Base-by-base conservation (phyloP, 495 filamentous ascomycete genomes). In the Parmelia sp. region DNA sequence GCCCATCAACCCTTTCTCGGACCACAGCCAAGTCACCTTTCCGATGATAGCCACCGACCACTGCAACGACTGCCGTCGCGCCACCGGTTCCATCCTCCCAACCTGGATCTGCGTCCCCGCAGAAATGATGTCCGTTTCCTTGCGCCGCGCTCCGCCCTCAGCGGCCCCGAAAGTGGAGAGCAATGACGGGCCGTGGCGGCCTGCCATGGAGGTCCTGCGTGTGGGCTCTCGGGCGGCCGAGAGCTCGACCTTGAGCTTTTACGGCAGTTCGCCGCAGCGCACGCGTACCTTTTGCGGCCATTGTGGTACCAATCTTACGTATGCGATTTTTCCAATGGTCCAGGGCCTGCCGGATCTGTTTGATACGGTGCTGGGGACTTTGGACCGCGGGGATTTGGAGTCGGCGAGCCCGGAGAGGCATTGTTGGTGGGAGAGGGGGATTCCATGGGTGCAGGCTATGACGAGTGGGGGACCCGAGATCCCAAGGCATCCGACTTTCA, bases 51-150 rank as follows among this genome's bases (percentile, higher is more conserved):
- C 45, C 12, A 60, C 68, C 9, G 69, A 72, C 57, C 71, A 73
- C 60, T 74, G 74, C 67, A 72, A 73, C 55, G 66, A 71, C 61
- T 75, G 74, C 60, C 68, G 74, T 11, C 35, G 51, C 25, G 70
- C 65, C 1, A 63, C 70, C 1, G 66, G 71, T 19, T 45, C 61
- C 15, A 60, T 73, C 31, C 58, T 75, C 15, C 65, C 62, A 8
- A 36, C 23, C 23, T 64, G 63, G 47, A 64, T 67, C 45, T 56
- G 37, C 25, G 23, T 25, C 33, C 53, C 70, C 3, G 57, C 45
- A n/a, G 27, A 44, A n/a, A 69, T 70, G 68, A 9, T 45, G 21
- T n/a, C 42, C 42, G 19, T n/a, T 3, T 40, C 42, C 19, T n/a
- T 45, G 21, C 42, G 21, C 21, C 42, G 3, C 19, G 17, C 42